Evolutionary conservation across 2,329 filamentous ascomycete species (phyloP), one percentile per base, ranked within the genome.

Genomic region (Fusarium coicis): DNA sequence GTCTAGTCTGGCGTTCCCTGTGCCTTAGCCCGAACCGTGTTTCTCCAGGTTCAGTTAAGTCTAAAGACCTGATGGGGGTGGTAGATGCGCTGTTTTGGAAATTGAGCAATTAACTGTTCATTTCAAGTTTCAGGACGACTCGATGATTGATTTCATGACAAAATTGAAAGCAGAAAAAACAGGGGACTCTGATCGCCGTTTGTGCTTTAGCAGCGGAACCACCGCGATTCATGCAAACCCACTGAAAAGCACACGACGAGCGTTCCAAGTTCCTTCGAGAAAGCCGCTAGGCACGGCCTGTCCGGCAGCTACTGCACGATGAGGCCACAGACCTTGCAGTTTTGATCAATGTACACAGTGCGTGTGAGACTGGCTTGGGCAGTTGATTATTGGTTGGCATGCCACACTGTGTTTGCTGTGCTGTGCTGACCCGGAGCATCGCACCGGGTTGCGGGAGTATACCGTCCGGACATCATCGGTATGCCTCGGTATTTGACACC

Each of bases 261-360:
- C 62, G 57, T 64, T 58, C 63, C 68, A 66, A 64, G 49, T 63
- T 68, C 32, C 74, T 77, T 77, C 76, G 73, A 66, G 76, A 77
- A 69, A 77, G 66, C 65, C 54, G 57, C 73, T 72, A 77, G 63
- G 44, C 61, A 70, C 74, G 76, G 76, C 57, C 71, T 52, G 68
- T 23, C 76, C 76, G 76, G 76, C 76, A 76, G 57, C 76, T 78
- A 78, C 76, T 77, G 76, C 74, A 77, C 73, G 69, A 77, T 71
- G 73, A 76, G 71, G 54, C 70, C 66, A 74, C 63, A 63, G 50
- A 55, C 44, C 54, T 52, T 64, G 49, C 55, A 28, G 34, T 61
- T 54, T 39, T 36, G 19, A 44, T 26, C 6, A 39, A 60, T 34
- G 74, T 76, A 75, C 63, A 77, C 75, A 76, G 75, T 77, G 74